Evolutionary conservation across 78 protist genomes (phyloP), one percentile per base, ranked within the genome.

Genomic region (Parvularia atlantis): DNA sequence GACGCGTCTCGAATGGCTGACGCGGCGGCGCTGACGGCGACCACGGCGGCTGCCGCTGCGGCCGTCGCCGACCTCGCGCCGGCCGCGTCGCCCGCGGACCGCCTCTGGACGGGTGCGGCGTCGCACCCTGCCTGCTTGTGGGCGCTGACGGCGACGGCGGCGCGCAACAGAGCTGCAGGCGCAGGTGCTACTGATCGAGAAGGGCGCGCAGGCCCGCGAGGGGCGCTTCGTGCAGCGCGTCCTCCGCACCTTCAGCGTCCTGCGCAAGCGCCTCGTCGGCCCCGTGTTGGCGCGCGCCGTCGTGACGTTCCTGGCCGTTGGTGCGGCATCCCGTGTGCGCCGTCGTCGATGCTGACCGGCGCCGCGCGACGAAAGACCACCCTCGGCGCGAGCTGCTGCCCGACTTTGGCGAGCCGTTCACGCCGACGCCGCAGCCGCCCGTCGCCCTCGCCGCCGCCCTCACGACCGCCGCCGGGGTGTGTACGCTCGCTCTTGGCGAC

Each of bases 171-270:
- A 64, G n/a, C 28, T 56, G 39, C 17, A 80, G 36, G 26, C 9
- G 66, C 69, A 84, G 41, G 36, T 52, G 24, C 24, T 30, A 37
- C 58, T 85, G 54, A 50, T 85, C 39, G 84, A 76, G 31, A 61
- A 71, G 65, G 52, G 70, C 30, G 85, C 66, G 48, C 69, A 66
- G 28, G 40, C 66, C 20, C 62, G 69, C 43, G 90, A 85, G 69
- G 59, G 59, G 19, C 76, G 90, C 57, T 80, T 48, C 65, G 57
- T 75, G 36, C 30, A 40, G 17, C 71, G 90, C 24, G 90, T 80
- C 13, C 66, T 85, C 5, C 73, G 90, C 44, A 69, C 64, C 36
- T 53, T 74, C 53, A 39, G 62, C 35, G 11, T 68, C 53, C 46
- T 73, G 2, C 66, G 87, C 46, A 83, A 76, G 76, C 40, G 44